Evolutionary conservation across 1,284 basidiomycete species (phyloP), one percentile per base, ranked within the genome.

Genomic region (Vanrija humicola): DNA sequence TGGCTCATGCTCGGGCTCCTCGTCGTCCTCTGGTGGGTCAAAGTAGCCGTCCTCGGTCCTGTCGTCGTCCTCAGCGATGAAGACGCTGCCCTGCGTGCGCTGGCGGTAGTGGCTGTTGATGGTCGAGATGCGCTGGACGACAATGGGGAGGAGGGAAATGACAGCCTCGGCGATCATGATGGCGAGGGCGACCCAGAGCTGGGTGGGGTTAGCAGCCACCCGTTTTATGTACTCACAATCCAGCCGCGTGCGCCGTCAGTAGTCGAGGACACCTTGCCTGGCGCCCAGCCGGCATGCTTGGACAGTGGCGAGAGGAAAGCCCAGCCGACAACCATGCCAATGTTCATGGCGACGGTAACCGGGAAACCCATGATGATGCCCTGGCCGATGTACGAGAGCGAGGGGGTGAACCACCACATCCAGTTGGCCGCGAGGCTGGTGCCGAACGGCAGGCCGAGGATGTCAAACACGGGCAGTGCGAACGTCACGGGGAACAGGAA

Each of bases 311-410:
- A 91, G 19, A 98, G 80, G 23, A 98, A 77, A 3, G 84, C 92
- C 94, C 95, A 98, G 14, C 94, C 94, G 1, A 90, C 85, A n/a
- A 98, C 64, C 88, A 96, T 96, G 38, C 94, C 93, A 51, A 91
- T 73, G 64, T 88, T 93, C 94, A 98, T 97, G 69, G 89, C 90
- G 26, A 95, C 70, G 0, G 92, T 94, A 0, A 92, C 96, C 0
- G 92, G 89, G 63, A 95, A 88, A 4, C 94, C 94, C 95, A 98
- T 98, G 70, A 98, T 98, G 62, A 98, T 93, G 5, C 93, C 90
- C 82, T 94, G 90, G 0, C 91, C 91, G 39, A 94, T 84, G 67
- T 93, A 95, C 3, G 88, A 90, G 46, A 96, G 79, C 71, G 90
- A 93, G 0, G 92, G 92, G 0, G 91, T 90, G 70, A 97, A 94